Conservation (phyloP, 176 grass and related monocot genomes). For the Oryza australiensis region DNA sequence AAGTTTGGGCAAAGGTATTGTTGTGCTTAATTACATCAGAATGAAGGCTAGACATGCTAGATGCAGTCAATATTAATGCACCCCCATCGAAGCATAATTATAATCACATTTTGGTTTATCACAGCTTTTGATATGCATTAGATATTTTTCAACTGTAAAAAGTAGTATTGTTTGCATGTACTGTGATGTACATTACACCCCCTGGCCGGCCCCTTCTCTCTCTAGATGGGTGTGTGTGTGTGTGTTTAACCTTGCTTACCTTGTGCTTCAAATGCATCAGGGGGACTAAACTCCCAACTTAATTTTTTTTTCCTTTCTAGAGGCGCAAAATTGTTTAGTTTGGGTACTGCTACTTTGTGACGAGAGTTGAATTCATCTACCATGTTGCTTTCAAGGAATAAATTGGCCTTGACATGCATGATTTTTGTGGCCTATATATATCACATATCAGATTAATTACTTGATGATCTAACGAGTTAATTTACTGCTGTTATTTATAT, state of each 20-base stretch:
- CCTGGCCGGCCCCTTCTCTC: background rate
- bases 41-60: slow-evolving; percentile 47
- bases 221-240: background rate
- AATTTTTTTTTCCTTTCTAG: background rate
- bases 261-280: slow-evolving; percentile 20
- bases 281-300: background rate
- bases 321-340: slow-evolving; percentile 11
- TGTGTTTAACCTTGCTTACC: slow-evolving; percentile 24
- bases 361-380: slow-evolving; percentile 13
- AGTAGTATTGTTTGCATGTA: slow-evolving; percentile 51
- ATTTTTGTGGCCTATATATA: background rate
- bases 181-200: slow-evolving; percentile 40
- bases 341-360: slow-evolving; percentile 18
- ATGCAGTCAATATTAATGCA: slow-evolving; percentile 52
- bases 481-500: background rate
- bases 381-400: slow-evolving; percentile 17
- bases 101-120: slow-evolving; percentile 47
- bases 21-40: slow-evolving; percentile 54
- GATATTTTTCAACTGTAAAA: slow-evolving; percentile 70
- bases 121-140: slow-evolving; percentile 48
- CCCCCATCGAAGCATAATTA: slow-evolving; percentile 62
- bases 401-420: background rate
- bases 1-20: slow-evolving; percentile 44
- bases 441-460: background rate
- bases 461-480: background rate